Conservation (phyloP, 495 filamentous ascomycete species). For the Bombardia bombarda region DNA sequence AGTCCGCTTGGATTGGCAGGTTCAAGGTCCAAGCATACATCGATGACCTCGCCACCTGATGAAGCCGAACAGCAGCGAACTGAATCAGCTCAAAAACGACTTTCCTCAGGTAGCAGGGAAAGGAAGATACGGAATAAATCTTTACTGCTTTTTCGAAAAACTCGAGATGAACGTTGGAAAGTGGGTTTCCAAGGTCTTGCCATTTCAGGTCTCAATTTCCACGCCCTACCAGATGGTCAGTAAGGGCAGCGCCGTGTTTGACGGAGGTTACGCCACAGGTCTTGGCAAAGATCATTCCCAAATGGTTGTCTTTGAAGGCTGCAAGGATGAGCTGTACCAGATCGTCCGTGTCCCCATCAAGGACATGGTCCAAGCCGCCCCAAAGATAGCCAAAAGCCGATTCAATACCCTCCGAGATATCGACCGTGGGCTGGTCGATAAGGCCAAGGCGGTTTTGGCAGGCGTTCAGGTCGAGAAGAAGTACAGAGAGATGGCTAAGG, state of each 20-base stretch:
- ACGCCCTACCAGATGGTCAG: not conserved
- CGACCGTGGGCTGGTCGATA: not conserved
- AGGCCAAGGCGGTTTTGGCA: not conserved
- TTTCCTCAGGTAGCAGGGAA: too few relatives aligned
- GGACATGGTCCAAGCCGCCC: not conserved
- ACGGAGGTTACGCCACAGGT: not conserved
- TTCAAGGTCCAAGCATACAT: not conserved
- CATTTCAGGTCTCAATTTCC: too few relatives aligned
- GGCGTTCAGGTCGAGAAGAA: not conserved
- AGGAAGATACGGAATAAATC: too few relatives aligned
- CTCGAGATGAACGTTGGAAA: not conserved
- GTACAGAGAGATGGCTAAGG: not conserved
- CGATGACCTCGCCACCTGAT: slow-evolving; percentile 8
- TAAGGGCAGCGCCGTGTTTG: not conserved
- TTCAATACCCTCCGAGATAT: not conserved
- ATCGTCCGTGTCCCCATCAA: not conserved
- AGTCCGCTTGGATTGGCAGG: not conserved
- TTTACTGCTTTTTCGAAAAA: not conserved
- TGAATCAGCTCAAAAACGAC: slow-evolving; percentile 18
- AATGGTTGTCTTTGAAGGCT: not conserved
- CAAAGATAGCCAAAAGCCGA: not conserved
- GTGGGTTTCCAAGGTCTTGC: too few relatives aligned
- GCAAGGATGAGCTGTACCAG: not conserved
- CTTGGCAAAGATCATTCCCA: not conserved
- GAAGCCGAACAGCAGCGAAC: slow-evolving; percentile 22